Percentiles rank a stretch among this genome's conserved stretches.
phyloP scores from a whole-genome alignment of 768 basidiomycete species.

The Panaeolus papilionaceus region DNA sequence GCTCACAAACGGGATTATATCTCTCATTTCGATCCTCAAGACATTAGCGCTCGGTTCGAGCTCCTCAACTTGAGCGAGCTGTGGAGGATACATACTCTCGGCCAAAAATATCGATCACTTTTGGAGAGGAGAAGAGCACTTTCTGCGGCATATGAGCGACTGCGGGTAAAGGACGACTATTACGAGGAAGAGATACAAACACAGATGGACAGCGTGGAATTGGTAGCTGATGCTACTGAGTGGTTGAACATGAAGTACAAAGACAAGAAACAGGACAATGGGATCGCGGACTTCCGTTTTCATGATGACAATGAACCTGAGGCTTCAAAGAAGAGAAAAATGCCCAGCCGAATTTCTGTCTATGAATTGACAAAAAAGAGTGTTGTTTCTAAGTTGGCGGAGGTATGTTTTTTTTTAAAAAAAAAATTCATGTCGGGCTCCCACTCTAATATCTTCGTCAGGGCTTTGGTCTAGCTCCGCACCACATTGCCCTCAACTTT shows the following conservation, averaged over 20 bases:
- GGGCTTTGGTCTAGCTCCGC: constrained; percentile 86
- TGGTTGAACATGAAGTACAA: constrained; percentile 91
- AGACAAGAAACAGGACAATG: constrained; percentile 63
- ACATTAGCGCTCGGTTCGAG: constrained; percentile 66
- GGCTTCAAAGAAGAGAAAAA: constrained; percentile 69
- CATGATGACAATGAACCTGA: constrained; percentile 71
- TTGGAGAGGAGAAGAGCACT: constrained; percentile 75
- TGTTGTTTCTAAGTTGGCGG: constrained; percentile 76
- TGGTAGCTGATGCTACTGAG: constrained; percentile 89
- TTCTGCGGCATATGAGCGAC: constrained; percentile 65
- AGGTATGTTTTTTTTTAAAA: constrained; percentile 52
- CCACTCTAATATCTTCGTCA: constrained; percentile 35
- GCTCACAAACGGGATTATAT: constrained; percentile 93
- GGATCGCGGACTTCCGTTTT: constrained; percentile 62
- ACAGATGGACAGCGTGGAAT: constrained; percentile 81
- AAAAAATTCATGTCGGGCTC: background rate
- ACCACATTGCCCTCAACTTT: constrained; percentile 89
- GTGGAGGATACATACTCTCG: constrained; percentile 91
- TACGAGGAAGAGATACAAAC: constrained; percentile 74
- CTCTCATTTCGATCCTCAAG: constrained; percentile 75
- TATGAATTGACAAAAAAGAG: constrained; percentile 88
- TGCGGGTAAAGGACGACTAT: constrained; percentile 75
- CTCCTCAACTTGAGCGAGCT: constrained; percentile 82
- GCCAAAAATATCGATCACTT: constrained; percentile 89
- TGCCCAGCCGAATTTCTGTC: constrained; percentile 82